phyloP scores from a whole-genome alignment of 1,284 basidiomycete genomes.

The Hemileia vastatrix region DNA sequence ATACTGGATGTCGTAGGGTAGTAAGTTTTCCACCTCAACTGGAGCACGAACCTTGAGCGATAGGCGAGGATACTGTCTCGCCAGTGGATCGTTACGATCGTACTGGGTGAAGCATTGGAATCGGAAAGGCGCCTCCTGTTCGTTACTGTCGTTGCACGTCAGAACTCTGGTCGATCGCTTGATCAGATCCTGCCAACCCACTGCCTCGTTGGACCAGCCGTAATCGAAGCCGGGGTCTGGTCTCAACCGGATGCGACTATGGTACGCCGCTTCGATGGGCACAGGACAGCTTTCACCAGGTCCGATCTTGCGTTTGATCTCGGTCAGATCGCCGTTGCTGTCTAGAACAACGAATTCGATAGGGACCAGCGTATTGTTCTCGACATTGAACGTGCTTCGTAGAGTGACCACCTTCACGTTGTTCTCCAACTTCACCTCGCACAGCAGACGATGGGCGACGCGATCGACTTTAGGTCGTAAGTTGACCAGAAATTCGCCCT shows the following conservation, averaged over 20 bases:
- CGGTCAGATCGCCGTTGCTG: conserved; percentile 66
- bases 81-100: conserved; percentile 58
- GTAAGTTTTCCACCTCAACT: conserved; percentile 87
- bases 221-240: conserved; percentile 97
- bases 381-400: conserved; percentile 82
- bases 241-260: conserved; percentile 72
- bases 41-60: conserved; percentile 83
- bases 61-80: conserved; percentile 72
- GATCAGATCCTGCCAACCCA: conserved; percentile 83
- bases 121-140: conserved; percentile 79
- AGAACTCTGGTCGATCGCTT: conserved; percentile 66
- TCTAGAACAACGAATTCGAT: conserved; percentile 87
- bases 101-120: conserved; percentile 90
- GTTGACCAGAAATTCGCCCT: conserved; percentile 81
- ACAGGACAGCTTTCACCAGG: conserved; percentile 82
- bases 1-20: conserved; percentile 92
- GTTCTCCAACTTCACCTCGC: conserved; percentile 79
- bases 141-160: conserved; percentile 71
- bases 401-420: conserved; percentile 94
- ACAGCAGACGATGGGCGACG: conserved; percentile 70
- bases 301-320: conserved; percentile 71
- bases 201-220: conserved; percentile 71
- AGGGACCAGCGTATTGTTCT: conserved; percentile 85
- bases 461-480: conserved; percentile 69
- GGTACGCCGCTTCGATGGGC: conserved; percentile 80